Conservation (phyloP, 2,329 filamentous ascomycete genomes). For the Colletotrichum brevisporum region DNA sequence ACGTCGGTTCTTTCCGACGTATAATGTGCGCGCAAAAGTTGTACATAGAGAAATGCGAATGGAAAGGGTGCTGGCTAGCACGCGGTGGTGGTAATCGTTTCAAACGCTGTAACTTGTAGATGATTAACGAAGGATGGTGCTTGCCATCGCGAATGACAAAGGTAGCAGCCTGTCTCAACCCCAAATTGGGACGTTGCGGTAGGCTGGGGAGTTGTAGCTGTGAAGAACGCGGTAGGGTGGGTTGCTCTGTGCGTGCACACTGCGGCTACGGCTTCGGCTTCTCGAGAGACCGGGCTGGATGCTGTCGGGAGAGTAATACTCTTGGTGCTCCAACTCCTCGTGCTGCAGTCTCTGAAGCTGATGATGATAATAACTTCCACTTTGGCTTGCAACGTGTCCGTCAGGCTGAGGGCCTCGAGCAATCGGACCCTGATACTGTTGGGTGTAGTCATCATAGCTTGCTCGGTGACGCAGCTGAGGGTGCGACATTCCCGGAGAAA, state of each 20-base stretch:
- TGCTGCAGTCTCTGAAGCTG: conserved; percentile 34
- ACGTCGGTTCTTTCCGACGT: not conserved
- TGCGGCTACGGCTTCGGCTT: conserved; percentile 28
- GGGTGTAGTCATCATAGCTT: conserved; percentile 48
- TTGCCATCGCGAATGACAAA: conserved; percentile 33
- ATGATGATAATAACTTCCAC: conserved; percentile 38
- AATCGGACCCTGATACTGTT: conserved; percentile 42
- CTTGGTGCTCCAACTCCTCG: conserved; percentile 42
- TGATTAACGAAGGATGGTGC: conserved; percentile 1
- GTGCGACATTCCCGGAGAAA: conserved; percentile 25
- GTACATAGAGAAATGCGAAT: conserved; percentile 27
- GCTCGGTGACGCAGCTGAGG: conserved; percentile 50
- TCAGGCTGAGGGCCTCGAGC: conserved; percentile 26
- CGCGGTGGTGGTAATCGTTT: conserved; percentile 27
- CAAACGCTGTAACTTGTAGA: not conserved
- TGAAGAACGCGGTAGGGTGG: conserved; percentile 67
- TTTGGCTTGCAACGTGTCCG: conserved; percentile 30
- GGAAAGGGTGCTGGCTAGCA: conserved; percentile 12
- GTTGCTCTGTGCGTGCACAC: conserved; percentile 40
- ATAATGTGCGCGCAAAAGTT: not conserved
- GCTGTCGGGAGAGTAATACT: conserved; percentile 43
- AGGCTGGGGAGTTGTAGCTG: conserved; percentile 72
- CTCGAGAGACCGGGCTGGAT: conserved; percentile 49
- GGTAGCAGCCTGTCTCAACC: conserved; percentile 51
- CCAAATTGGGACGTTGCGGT: conserved; percentile 69